A percentile compares a stretch with the other conserved stretches of the same genome.
Evolutionary conservation across 306 rosid species (phyloP).

Genomic region (Boehmeria nivea): DNA sequence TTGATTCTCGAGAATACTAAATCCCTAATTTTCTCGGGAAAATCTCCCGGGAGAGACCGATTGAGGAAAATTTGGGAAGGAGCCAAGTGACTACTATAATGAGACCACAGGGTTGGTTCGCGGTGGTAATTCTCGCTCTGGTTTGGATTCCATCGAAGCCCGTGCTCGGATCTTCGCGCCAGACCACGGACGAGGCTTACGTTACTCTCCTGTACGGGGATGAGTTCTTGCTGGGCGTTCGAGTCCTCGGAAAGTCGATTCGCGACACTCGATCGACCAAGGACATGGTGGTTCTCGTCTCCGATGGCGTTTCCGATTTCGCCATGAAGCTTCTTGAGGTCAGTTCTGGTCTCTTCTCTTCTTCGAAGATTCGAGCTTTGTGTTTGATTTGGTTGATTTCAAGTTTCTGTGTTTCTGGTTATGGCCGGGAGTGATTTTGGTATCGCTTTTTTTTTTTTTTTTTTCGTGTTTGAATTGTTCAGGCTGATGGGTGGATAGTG

Average conservation of each 20-base stretch:
- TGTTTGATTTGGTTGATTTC: not conserved
- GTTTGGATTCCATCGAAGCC: constrained; percentile 26
- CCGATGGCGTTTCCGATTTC: constrained; percentile 87
- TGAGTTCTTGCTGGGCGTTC: constrained; percentile 87
- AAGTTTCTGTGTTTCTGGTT: not conserved
- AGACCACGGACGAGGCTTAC: constrained; percentile 57
- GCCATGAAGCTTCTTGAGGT: constrained; percentile 79
- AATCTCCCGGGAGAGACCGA: not conserved
- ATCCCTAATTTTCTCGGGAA: constrained; percentile 12
- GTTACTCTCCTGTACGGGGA: constrained; percentile 93
- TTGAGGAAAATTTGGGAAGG: not conserved
- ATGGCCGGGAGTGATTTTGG: not conserved
- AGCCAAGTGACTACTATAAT: constrained; percentile 11
- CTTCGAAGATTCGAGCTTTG: constrained; percentile 1
- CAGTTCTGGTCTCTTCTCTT: constrained; percentile 4
- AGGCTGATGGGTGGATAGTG: constrained; percentile 99
- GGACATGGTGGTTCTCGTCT: constrained; percentile 90
- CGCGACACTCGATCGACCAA: constrained; percentile 73
- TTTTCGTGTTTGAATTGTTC: too few species aligned
- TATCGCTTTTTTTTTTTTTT: too few species aligned
- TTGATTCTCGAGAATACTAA: constrained; percentile 12
- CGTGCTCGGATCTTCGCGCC: constrained; percentile 37
- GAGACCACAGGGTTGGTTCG: constrained; percentile 28
- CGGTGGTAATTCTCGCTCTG: constrained; percentile 17
- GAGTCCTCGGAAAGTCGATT: constrained; percentile 92